A percentile compares a stretch with the other conserved stretches of the same genome.
phyloP scores from a whole-genome alignment of 2,329 filamentous ascomycete genomes.

The Ophiostoma perfectum region DNA sequence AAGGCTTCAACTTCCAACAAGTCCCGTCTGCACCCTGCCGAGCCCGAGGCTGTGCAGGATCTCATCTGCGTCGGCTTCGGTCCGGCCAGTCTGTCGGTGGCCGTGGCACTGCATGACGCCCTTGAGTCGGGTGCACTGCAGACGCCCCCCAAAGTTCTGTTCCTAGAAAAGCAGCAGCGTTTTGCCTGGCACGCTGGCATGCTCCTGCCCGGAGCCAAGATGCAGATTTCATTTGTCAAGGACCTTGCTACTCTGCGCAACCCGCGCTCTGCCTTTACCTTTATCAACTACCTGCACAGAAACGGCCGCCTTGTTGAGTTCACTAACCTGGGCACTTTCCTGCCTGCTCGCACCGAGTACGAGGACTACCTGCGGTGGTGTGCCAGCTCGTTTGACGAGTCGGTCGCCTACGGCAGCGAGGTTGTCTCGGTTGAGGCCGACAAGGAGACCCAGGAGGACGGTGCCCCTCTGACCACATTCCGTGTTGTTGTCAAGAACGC shows the following conservation, averaged over 20 bases:
- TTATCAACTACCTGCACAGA: constrained; percentile 85
- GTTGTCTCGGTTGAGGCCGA: constrained; percentile 64
- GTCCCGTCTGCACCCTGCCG: constrained; percentile 18
- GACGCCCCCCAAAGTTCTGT: constrained; percentile 64
- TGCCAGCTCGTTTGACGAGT: constrained; percentile 66
- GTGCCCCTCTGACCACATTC: constrained; percentile 56
- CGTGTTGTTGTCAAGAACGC: constrained; percentile 60
- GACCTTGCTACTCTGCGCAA: constrained; percentile 86
- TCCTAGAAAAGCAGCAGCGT: constrained; percentile 74
- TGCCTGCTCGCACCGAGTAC: constrained; percentile 81
- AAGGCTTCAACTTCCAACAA: neutral
- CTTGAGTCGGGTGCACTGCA: constrained; percentile 49
- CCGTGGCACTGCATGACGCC: constrained; percentile 81
- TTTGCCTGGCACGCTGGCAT: constrained; percentile 96
- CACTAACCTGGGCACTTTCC: constrained; percentile 82
- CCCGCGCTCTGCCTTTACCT: constrained; percentile 86
- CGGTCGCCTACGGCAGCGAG: constrained; percentile 71
- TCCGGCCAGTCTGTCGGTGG: constrained; percentile 82
- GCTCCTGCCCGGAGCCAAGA: constrained; percentile 86
- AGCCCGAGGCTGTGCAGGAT: constrained; percentile 64
- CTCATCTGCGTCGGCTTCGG: constrained; percentile 90
- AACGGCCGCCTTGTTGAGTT: constrained; percentile 82
- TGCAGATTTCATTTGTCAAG: constrained; percentile 98
- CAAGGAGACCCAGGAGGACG: constrained; percentile 28
- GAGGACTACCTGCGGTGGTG: constrained; percentile 97